Evolutionary conservation across 495 filamentous ascomycete species (phyloP).

Genomic region (Pseudevernia furfuracea): DNA sequence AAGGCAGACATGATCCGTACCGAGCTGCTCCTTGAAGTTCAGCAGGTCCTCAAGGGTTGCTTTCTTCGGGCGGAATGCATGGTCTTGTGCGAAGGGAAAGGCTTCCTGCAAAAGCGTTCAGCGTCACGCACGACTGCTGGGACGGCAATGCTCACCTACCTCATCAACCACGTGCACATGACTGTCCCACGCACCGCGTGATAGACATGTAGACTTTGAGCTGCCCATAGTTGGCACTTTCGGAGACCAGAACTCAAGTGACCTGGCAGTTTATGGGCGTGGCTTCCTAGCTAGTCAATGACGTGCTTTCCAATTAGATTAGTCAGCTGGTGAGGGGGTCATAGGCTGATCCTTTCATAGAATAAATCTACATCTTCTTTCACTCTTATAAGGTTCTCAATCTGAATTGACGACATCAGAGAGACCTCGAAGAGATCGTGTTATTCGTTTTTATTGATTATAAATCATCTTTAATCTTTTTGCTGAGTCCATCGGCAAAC

Average conservation of each 20-base stretch:
- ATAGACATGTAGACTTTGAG: neutral
- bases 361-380: too few species aligned
- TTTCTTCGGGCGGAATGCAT: constrained; percentile 1
- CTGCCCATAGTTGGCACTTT: neutral
- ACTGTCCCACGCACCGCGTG: neutral
- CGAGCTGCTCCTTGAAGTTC: neutral
- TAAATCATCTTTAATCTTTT: too few species aligned
- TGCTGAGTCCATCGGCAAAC: too few species aligned
- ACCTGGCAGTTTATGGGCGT: too few species aligned
- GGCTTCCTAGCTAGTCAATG: too few species aligned
- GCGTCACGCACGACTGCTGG: neutral
- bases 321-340: too few species aligned
- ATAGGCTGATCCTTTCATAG: too few species aligned
- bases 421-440: too few species aligned
- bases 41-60: neutral
- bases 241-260: neutral
- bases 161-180: constrained; percentile 3
- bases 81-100: neutral
- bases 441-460: too few species aligned
- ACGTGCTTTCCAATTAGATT: too few species aligned
- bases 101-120: neutral
- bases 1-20: neutral
- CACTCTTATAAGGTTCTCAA: too few species aligned
- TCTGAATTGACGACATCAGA: too few species aligned
- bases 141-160: neutral